Evolutionary conservation across 345 rosid species (phyloP).

Genomic region (Gossypium sturtianum): DNA sequence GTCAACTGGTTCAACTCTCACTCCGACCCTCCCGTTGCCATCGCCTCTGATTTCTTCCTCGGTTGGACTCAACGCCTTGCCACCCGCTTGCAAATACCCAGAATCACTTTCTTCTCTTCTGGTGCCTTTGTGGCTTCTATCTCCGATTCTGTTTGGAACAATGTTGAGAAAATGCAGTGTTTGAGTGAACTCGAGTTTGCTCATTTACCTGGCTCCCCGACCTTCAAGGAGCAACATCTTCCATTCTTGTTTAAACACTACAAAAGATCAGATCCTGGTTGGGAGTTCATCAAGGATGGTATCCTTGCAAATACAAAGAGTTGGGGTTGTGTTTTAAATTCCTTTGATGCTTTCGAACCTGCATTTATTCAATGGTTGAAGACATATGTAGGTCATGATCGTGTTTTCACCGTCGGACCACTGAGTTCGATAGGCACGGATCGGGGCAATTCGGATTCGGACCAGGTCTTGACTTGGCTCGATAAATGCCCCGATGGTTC

Average conservation of each 20-base stretch:
- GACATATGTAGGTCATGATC: constrained; percentile 34
- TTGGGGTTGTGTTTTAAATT: no score
- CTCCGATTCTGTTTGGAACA: constrained; percentile 20
- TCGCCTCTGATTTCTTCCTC: constrained; percentile 70
- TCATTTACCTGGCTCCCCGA: constrained; percentile 43
- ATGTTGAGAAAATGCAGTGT: constrained; percentile 12
- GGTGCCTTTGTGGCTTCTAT: constrained; percentile 32
- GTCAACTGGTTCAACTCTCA: constrained; percentile 55
- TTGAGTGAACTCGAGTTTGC: constrained; percentile 25
- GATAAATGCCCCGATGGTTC: constrained; percentile 27
- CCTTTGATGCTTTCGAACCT: no score
- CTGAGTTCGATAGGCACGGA: constrained; percentile 33
- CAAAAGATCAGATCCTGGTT: constrained; percentile 26
- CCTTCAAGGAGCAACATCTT: constrained; percentile 40
- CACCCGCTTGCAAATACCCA: constrained; percentile 27
- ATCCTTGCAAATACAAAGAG: constrained; percentile 17
- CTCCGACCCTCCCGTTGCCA: constrained; percentile 49
- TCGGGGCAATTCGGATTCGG: not conserved
- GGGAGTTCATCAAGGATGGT: constrained; percentile 24
- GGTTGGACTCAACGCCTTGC: constrained; percentile 63
- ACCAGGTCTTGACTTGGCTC: constrained; percentile 39
- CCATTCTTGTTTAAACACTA: constrained; percentile 32
- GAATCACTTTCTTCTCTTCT: constrained; percentile 41
- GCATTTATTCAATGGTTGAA: constrained; percentile 19
- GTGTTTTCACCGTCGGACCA: constrained; percentile 55